Evolutionary conservation across 2,329 filamentous ascomycete genomes (phyloP), one percentile per base, ranked within the genome.

Genomic region (Alternaria ethzedia): DNA sequence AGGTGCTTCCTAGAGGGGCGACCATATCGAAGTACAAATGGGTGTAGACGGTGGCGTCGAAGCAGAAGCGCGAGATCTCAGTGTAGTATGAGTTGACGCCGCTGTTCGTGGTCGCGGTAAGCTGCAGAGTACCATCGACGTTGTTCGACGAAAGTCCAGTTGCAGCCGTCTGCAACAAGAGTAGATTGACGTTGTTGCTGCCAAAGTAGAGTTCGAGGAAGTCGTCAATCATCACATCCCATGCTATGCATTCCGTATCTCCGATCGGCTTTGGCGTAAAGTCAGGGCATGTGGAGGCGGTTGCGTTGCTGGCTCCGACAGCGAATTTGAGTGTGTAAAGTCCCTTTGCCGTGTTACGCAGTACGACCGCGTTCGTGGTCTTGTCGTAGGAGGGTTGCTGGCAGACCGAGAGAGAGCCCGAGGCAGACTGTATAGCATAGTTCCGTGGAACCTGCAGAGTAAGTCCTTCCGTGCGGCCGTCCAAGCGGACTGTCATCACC

Each of bases 131-230:
- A 17, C 60, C 60, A 21, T 59, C 56, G 4, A 63, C 25, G 20
- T 63, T 63, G 8, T 59, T 63, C 5, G 60, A 59, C 44, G 60
- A 54, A 32, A 63, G 60, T 3, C 60, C 60, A n/a, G 44, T 63
- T 10, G 60, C 60, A 21, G 41, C 5, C 1, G 60, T 63, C 21
- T 63, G 55, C 50, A 63, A 45, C 20, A 63, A 23, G 13, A 63
- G 60, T 12, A 63, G 6, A 30, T 63, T 63, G 44, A 63, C 56
- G 17, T 59, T 59, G n/a, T 63, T 63, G 60, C 50, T 63, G 44
- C 60, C 60, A 41, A 63, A 63, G 56, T 63, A 63, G 11, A 63
- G 60, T 25, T 63, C 60, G 11, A 63, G 26, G 20, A 63, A 63
- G 20, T 63, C 60, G 43, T 63, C 60, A 13, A 63, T 54, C 43